Evolutionary conservation across 106 monocot species (phyloP), one percentile per base, ranked within the genome.

Genomic region (Agapanthus africanus): DNA sequence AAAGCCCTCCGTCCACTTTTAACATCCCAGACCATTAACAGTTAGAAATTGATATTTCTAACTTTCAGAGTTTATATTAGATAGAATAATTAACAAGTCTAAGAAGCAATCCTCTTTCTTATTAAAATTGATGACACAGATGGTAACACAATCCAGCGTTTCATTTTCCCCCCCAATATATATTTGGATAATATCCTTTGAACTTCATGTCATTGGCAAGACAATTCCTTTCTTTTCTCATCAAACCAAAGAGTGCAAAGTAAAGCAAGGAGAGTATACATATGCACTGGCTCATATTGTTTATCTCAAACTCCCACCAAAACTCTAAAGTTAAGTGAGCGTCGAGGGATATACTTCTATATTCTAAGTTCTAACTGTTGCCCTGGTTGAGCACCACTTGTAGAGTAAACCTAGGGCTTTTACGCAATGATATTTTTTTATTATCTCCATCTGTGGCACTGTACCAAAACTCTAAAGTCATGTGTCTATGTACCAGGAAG

Each of bases 401-500:
- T n/a, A n/a, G n/a, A n/a, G n/a, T n/a, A n/a, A n/a, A n/a, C n/a
- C n/a, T n/a, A n/a, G n/a, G n/a, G n/a, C n/a, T n/a, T n/a, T n/a
- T n/a, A n/a, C n/a, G n/a, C n/a, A n/a, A n/a, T n/a, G n/a, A n/a
- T n/a, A n/a, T n/a, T n/a, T n/a, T n/a, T n/a, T n/a, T n/a, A n/a
- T n/a, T n/a, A n/a, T n/a, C n/a, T n/a, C n/a, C n/a, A n/a, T n/a
- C n/a, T n/a, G n/a, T n/a, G n/a, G n/a, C n/a, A n/a, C n/a, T n/a
- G n/a, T n/a, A n/a, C n/a, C n/a, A n/a, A n/a, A n/a, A n/a, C n/a
- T n/a, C n/a, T n/a, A n/a, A n/a, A n/a, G n/a, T n/a, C n/a, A n/a
- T n/a, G n/a, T n/a, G n/a, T n/a, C 27, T 69, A 14, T 68, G 37
- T 79, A 70, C 65, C 79, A 95, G 91, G 95, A 88, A 83, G 86